Conservation (phyloP, 139 green algal species). For the Tetraselmis striata region DNA sequence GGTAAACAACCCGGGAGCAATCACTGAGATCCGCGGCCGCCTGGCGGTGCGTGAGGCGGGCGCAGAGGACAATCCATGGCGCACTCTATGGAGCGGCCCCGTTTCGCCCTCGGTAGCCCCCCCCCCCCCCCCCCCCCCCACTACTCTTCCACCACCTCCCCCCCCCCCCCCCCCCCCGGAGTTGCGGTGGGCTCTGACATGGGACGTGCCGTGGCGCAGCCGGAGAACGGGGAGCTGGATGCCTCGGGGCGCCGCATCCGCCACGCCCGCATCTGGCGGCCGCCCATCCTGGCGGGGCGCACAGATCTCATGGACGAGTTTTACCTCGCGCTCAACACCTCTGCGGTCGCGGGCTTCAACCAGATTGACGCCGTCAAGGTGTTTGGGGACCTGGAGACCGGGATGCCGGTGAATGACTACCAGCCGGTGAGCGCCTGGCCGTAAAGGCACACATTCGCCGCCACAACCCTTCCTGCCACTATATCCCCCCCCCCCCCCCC, state of each 20-base stretch:
- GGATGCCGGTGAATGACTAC: constrained; percentile 2
- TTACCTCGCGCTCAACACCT: constrained; percentile 11
- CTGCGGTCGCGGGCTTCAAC: constrained; percentile 14
- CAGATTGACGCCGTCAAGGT: constrained; percentile 20
- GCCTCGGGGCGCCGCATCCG: background rate
- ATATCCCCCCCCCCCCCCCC: no score
- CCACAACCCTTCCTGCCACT: no score
- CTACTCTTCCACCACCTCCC: no score
- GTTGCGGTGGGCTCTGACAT: no score
- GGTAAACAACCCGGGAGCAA: constrained; percentile 11
- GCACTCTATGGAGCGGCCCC: constrained; percentile 7
- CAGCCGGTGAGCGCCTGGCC: no score
- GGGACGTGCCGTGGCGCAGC: background rate
- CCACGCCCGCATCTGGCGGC: background rate
- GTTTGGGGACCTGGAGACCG: background rate
- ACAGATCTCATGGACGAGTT: constrained; percentile 2
- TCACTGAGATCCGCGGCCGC: constrained; percentile 1
- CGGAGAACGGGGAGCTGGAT: constrained; percentile 2
- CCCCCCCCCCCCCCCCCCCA: no score
- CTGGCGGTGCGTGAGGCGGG: background rate
- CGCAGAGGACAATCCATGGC: background rate
- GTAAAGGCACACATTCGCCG: no score
- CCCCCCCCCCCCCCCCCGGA: no score
- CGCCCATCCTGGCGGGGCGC: background rate
- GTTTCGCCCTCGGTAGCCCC: background rate